Base-by-base conservation (phyloP, 2,329 filamentous ascomycete species). In the Gnomoniopsis smithogilvyi region DNA sequence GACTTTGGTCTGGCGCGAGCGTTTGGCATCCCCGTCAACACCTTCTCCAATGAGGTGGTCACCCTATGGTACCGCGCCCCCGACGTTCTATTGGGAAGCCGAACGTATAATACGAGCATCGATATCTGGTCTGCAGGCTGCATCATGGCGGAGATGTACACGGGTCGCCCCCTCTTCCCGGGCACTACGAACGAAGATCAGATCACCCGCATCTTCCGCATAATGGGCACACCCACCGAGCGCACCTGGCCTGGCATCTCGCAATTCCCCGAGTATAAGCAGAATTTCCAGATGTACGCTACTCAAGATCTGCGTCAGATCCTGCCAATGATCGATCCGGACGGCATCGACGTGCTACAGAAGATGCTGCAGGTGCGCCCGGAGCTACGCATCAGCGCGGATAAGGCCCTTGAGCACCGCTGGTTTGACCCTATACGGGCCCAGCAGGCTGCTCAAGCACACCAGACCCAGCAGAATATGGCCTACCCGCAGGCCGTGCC, bases 61-160 rank as follows among this genome's bases (percentile, higher is more conserved):
- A 98, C 95, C 0, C 81, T 98, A 19, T 98, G 94, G 94, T 99
- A 99, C 74, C 90, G 95, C 47, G 95, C 95, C 1, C 95, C 95
- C 0, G 95, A 99, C 68, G 95, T 99, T 50, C 83, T 99, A 54
- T 84, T 99, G 49, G 95, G 95, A 54, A 95, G 90, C 68, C 82
- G 95, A 65, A 98, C 95, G 22, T 99, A 99, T 79, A 99, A 96
- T 76, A 99, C 95, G n/a, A 96, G 92, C 76, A 98, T 99, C 73
- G 95, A 99, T 70, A 98, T 99, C 72, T 99, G 95, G 95, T 96
- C 92, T 7, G 95, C 95, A 7, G 95, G 95, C 58, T 99, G 95
- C 74, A 99, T 99, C 80, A 98, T 99, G 95, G 95, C 95, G 11
- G 95, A 99, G 76, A 97, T 99, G 92, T 98, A 96, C 74, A 97